Evolutionary conservation across 1,284 basidiomycete genomes (phyloP), one percentile per base, ranked within the genome.

Genomic region (Ganoderma resinaceum): DNA sequence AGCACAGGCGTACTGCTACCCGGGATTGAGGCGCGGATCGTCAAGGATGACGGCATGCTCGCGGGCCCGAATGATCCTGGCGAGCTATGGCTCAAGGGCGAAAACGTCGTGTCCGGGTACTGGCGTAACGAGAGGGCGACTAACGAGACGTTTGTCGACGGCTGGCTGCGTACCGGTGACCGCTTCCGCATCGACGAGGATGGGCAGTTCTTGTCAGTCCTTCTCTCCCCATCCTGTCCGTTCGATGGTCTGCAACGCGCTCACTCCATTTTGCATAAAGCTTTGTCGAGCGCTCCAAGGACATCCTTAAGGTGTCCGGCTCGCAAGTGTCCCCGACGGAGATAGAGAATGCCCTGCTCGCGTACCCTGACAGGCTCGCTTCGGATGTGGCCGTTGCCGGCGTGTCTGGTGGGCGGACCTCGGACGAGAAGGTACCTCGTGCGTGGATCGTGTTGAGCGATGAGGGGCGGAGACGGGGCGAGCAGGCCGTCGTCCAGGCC

Each of bases 141-240:
- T 14, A 80, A 80, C 63, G 87, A 88, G 72, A 88, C 91, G 0
- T 93, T 94, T 76, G 76, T 86, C 3, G 78, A 76, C 66, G 92
- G 91, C 18, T 94, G 92, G 93, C 74, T 94, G 38, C 82, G 81
- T 63, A 94, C 92, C 0, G 93, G 93, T 1, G 92, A 94, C 77
- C 81, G 83, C 66, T 90, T 93, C 75, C 82, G 84, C 52, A 85
- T 87, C 8, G 86, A 90, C 69, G 82, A 83, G 69, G 80, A 87
- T 8, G 88, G 87, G 0, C 83, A 86, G 63, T 87, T 93, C 75
- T 93, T 86, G 91, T 93, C 71, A 52, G 89, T 80, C 57, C 35
- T 37, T 40, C 31, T 29, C 29, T 31, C 35, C 20, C 55, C 18
- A 18, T 31, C 20, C 33, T 33, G 6, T 8, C 37, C 37, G 46